Conservation (phyloP, 352 stramenopile species). For the Phytopythium mirpurense region DNA sequence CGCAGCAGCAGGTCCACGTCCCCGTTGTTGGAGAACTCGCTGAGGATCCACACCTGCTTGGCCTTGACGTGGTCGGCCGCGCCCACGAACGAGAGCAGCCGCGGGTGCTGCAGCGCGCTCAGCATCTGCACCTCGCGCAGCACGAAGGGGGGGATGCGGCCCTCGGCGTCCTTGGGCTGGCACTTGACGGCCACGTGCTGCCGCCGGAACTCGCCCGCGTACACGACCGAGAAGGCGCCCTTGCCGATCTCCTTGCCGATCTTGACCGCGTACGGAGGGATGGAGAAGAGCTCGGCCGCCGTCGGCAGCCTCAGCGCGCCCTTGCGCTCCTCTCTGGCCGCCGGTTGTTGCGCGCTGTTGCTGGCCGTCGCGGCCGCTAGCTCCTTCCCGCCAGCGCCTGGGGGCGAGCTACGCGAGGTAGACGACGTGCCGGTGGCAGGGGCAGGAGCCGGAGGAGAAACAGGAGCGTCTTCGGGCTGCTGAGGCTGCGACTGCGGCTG, state of each 20-base stretch:
- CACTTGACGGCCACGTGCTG: slow-evolving; percentile 81
- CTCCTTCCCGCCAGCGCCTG: too few relatives aligned
- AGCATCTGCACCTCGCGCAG: slow-evolving; percentile 75
- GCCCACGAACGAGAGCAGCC: slow-evolving; percentile 73
- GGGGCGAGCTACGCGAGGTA: too few relatives aligned
- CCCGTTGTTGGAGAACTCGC: slow-evolving; percentile 70
- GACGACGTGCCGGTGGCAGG: too few relatives aligned
- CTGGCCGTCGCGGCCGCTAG: neutral
- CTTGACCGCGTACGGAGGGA: slow-evolving; percentile 55
- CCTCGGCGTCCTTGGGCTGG: slow-evolving; percentile 72
- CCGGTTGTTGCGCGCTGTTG: slow-evolving; percentile 8
- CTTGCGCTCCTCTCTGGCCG: slow-evolving; percentile 19
- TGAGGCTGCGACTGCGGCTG: slow-evolving; percentile 7
- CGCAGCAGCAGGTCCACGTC: slow-evolving; percentile 71
- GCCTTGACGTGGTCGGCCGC: slow-evolving; percentile 60
- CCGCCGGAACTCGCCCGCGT: slow-evolving; percentile 62
- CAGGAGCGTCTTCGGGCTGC: slow-evolving; percentile 14
- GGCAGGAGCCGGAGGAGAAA: neutral
- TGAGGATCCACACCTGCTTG: slow-evolving; percentile 82
- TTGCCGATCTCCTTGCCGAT: slow-evolving; percentile 83
- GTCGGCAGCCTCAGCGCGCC: slow-evolving; percentile 13
- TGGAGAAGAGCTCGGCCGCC: slow-evolving; percentile 32
- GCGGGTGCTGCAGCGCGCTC: slow-evolving; percentile 55
- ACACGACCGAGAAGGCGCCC: slow-evolving; percentile 81
- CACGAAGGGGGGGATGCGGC: slow-evolving; percentile 67